phyloP scores from a whole-genome alignment of 441 rosid species.

The Gossypium gossypioides region DNA sequence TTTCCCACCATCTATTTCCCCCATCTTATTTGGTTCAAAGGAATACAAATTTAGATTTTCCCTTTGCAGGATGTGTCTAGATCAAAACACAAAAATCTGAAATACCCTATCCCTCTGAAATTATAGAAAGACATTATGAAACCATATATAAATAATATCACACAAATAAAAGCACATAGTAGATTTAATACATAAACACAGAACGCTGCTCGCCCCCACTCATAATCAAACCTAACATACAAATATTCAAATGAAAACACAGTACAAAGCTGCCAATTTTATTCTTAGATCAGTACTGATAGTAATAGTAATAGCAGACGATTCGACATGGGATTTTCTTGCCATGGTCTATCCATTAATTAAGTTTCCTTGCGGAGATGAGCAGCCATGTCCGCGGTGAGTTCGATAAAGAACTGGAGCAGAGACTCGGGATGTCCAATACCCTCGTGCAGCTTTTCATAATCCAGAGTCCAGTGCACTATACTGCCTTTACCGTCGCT shows the following conservation, averaged over 20 bases:
- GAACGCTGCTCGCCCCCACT: not conserved
- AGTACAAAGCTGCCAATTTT: not conserved
- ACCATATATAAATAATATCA: not conserved
- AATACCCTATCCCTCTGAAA: not conserved
- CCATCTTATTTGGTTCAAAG: no score
- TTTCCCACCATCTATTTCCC: no score
- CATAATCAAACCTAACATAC: not conserved
- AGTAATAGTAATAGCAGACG: not conserved
- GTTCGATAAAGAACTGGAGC: not conserved
- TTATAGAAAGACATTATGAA: not conserved
- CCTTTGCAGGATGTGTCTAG: no score
- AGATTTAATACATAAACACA: not conserved
- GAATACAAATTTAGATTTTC: no score
- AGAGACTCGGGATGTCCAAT: slow-evolving; percentile 1
- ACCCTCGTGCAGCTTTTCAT: slow-evolving; percentile 9
- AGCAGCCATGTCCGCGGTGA: slow-evolving; percentile 5
- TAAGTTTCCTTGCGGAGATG: not conserved
- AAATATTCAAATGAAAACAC: not conserved
- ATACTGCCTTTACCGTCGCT: not conserved
- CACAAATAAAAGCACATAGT: not conserved
- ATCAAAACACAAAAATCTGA: no score
- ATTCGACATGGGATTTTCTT: not conserved
- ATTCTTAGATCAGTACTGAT: not conserved
- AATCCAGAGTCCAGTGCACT: slow-evolving; percentile 9
- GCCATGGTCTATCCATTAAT: not conserved